Evolutionary conservation across 257 asterid species (phyloP).

Genomic region (Plantago ovata): DNA sequence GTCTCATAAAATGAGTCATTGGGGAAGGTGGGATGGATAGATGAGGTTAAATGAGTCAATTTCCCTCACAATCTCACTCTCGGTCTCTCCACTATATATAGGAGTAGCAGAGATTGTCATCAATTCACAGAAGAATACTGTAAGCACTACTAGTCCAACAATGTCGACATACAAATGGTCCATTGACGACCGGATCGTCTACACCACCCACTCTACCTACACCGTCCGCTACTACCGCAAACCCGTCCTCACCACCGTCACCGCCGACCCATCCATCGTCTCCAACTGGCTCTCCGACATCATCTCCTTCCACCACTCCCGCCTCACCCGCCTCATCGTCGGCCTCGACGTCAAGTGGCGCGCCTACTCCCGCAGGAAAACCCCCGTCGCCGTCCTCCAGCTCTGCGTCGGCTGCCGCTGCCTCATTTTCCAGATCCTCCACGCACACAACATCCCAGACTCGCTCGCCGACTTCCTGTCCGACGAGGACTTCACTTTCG

Average conservation of each 20-base stretch:
- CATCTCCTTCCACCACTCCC: slow-evolving; percentile 20
- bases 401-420: slow-evolving; percentile 39
- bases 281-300: slow-evolving; percentile 19
- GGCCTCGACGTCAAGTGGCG: slow-evolving; percentile 57
- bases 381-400: slow-evolving; percentile 37
- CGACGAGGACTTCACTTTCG: slow-evolving; percentile 35
- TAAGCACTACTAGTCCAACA: too few species aligned
- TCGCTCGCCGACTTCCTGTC: slow-evolving; percentile 31
- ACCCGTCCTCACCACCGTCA: slow-evolving; percentile 15
- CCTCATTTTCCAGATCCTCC: slow-evolving; percentile 36
- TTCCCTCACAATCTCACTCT: too few species aligned
- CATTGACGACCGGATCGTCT: too few species aligned
- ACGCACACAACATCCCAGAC: slow-evolving; percentile 25
- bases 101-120: too few species aligned
- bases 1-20: too few species aligned
- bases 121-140: too few species aligned
- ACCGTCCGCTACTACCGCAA: slow-evolving; percentile 4
- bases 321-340: slow-evolving; percentile 25
- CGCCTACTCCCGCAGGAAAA: slow-evolving; percentile 23
- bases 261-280: slow-evolving; percentile 2
- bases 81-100: too few species aligned
- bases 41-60: too few species aligned
- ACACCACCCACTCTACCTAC: slow-evolving; percentile 6
- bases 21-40: too few species aligned
- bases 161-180: too few species aligned